Percentiles rank a stretch among this genome's conserved stretches.
phyloP scores from a whole-genome alignment of 768 basidiomycete species.

The Lyophyllum atratum region DNA sequence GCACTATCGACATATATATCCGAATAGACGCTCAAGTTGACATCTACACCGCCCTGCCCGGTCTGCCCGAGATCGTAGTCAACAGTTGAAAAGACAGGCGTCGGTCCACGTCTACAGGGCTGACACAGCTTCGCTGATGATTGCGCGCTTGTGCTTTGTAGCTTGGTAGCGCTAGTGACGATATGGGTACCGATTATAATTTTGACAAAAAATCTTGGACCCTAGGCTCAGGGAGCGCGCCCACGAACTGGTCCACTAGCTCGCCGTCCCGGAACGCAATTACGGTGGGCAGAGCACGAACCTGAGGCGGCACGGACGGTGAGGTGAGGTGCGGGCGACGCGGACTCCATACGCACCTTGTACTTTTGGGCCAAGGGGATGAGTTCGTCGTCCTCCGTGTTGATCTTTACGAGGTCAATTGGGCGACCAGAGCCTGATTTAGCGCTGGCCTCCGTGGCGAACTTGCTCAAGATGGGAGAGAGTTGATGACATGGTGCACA shows the following conservation, averaged over 20 bases:
- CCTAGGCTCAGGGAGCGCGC: conserved; percentile 48
- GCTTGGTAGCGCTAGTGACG: not conserved
- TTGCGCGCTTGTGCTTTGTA: not conserved
- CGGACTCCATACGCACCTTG: conserved; percentile 37
- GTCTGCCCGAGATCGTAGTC: not conserved
- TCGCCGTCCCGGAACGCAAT: conserved; percentile 72
- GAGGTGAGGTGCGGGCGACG: not conserved
- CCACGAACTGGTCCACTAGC: conserved; percentile 61
- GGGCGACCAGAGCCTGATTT: conserved; percentile 55
- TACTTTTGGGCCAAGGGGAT: conserved; percentile 50
- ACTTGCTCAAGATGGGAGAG: conserved; percentile 65
- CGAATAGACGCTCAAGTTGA: not conserved
- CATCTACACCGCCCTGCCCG: not conserved
- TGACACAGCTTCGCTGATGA: not conserved
- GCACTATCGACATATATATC: not conserved
- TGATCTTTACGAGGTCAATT: conserved; percentile 73
- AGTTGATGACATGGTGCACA: conserved; percentile 75
- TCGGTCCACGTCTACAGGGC: not conserved
- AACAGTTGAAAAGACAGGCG: not conserved
- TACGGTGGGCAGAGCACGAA: conserved; percentile 79
- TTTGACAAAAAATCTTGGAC: conserved; percentile 48
- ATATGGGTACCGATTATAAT: conserved; percentile 26
- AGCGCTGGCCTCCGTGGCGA: conserved; percentile 45
- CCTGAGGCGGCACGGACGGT: conserved; percentile 38
- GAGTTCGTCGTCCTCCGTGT: conserved; percentile 60